Conservation (phyloP, 257 asterid genomes). For the Ballota nigra region DNA sequence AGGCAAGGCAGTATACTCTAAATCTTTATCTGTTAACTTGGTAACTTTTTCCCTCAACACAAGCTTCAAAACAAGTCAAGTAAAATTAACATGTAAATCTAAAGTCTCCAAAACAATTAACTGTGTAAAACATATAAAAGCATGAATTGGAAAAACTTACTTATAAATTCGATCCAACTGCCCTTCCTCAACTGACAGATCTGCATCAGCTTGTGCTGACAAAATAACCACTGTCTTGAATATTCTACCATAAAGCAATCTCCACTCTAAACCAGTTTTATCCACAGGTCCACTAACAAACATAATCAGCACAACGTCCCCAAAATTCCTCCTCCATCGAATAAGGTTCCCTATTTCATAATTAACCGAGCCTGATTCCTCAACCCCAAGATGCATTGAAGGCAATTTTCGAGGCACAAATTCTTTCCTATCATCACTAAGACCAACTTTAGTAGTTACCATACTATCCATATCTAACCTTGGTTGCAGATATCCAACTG, state of each 20-base stretch:
- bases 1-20: neutral
- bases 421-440: slow-evolving; percentile 42
- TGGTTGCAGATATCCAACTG: slow-evolving; percentile 61
- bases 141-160: slow-evolving; percentile 35
- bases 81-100: neutral
- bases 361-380: slow-evolving; percentile 60
- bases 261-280: slow-evolving; percentile 76
- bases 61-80: neutral
- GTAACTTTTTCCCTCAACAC: neutral
- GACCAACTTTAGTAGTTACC: slow-evolving; percentile 40
- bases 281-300: slow-evolving; percentile 70
- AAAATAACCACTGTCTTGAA: slow-evolving; percentile 65
- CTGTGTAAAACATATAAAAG: neutral
- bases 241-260: slow-evolving; percentile 68
- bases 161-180: slow-evolving; percentile 52
- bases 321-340: slow-evolving; percentile 69
- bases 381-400: slow-evolving; percentile 69
- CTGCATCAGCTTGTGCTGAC: slow-evolving; percentile 50
- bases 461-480: slow-evolving; percentile 36
- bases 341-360: slow-evolving; percentile 68
- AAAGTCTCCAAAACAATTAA: neutral
- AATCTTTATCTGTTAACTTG: neutral
- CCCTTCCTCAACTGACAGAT: slow-evolving; percentile 60
- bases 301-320: slow-evolving; percentile 63
- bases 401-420: slow-evolving; percentile 63